These are phyloP conservation scores for Pestalotiopsis sp. DNA, from an alignment of 2,329 filamentous ascomycete genomes.

Conservation along the genomic window DNA sequence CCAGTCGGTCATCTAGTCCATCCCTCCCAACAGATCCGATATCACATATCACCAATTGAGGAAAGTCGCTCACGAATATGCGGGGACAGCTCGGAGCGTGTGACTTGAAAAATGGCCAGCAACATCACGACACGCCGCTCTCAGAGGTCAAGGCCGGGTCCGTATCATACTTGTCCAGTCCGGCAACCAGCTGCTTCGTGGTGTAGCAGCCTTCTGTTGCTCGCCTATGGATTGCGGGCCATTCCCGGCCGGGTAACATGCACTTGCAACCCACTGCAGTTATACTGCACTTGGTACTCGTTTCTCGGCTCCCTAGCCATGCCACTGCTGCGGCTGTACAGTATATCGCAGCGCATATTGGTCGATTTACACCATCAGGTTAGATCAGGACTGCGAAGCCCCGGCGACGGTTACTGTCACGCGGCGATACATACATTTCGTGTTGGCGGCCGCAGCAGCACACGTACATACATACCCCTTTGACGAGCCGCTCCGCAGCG, in stretches of 20 bases:
- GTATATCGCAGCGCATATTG: background rate
- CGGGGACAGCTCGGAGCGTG: background rate
- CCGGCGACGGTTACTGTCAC: background rate
- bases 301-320: background rate
- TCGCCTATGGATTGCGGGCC: background rate
- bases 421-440: background rate
- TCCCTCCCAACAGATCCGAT: background rate
- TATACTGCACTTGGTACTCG: background rate
- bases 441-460: background rate
- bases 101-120: background rate
- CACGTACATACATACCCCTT: background rate
- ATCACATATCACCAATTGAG: background rate
- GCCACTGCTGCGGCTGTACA: background rate
- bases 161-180: background rate
- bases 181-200: background rate
- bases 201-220: background rate
- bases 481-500: background rate
- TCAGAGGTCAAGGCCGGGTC: background rate
- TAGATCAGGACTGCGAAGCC: background rate
- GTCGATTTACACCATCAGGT: background rate
- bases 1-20: background rate
- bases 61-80: background rate
- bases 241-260: background rate
- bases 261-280: background rate
- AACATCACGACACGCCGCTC: background rate